These are phyloP conservation scores for Candida tropicalis DNA, from an alignment of 1,139 yeast genomes.

Conservation along the genomic window DNA sequence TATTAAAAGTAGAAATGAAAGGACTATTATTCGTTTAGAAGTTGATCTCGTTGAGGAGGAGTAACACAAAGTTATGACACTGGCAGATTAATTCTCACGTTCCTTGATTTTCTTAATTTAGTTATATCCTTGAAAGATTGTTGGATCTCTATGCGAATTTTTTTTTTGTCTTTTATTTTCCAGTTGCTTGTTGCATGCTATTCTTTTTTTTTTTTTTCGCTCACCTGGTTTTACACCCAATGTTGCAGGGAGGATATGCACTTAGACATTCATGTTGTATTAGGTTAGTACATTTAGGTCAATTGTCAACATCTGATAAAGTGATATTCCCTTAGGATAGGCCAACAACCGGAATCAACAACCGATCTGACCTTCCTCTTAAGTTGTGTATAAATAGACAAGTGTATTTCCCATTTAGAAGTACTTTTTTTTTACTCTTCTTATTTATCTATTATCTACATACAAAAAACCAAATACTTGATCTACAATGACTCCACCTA, in stretches of 20 bases:
- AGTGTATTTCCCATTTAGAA: neutral
- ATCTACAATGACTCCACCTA: conserved; percentile 39
- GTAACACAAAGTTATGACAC: too few relatives aligned
- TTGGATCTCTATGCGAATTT: too few relatives aligned
- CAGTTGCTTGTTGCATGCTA: neutral
- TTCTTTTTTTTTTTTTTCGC: neutral
- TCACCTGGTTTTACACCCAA: conserved; percentile 3
- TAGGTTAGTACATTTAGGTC: neutral
- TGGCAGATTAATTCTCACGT: too few relatives aligned
- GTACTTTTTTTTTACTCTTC: neutral
- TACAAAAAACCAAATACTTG: neutral
- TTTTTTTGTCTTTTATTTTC: too few relatives aligned
- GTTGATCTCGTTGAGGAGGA: neutral
- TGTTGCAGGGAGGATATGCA: neutral
- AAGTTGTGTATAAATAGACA: neutral
- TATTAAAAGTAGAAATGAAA: too few relatives aligned
- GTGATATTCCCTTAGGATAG: neutral
- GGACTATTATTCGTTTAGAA: conserved; percentile 2
- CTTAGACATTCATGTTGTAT: neutral
- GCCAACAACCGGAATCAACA: neutral
- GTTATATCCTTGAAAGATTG: too few relatives aligned
- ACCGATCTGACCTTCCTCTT: neutral
- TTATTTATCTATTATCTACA: neutral
- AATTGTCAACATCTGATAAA: neutral
- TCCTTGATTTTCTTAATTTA: too few relatives aligned